Evolutionary conservation across 345 rosid species (phyloP), one percentile per base, ranked within the genome.

Genomic region (Pistacia integerrima): DNA sequence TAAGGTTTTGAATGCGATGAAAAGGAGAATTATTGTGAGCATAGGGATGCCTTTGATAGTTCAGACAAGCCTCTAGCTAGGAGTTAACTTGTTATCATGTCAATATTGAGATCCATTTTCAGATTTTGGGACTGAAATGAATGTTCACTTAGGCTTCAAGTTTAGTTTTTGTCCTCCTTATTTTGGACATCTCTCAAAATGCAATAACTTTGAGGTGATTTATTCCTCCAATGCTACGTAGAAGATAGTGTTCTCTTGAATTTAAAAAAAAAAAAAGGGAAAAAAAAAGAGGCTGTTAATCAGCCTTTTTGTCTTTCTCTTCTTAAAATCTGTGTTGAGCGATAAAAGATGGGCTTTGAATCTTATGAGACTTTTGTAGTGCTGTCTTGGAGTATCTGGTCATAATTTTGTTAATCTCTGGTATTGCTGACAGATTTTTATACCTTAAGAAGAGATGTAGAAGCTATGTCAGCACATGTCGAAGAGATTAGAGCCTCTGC

Each of bases 361-460:
- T 20, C 4, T 64, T 28, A 25, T 4, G 33, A 44, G 22, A 25
- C 16, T 35, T 36, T n/a, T 61, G 28, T 49, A 16, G 14, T 30
- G 76, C 51, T 49, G 20, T 52, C 20, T 49, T 49, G 11, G 22
- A 46, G 2, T 36, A 52, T 25, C 11, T 18, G 4, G 14, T 66
- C 60, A 16, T 11, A 51, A 65, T 44, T 35, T 67, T 30, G 8
- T 44, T 16, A 77, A 73, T 8, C 0, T 52, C 38, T 72, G 66
- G 5, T 64, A 17, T 69, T 72, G 60, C n/a, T 67, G 80, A 74
- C 89, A 95, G 98, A 92, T 80, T 93, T 95, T 80, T 93, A 92
- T 79, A 82, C 90, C 71, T 77, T 92, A 76, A 87, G 99, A 78
- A 92, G 82, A 77, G 99, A 90, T 70, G 98, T 95, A 28, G 98